phyloP scores from a whole-genome alignment of 768 basidiomycete genomes.

The Terana coerulea region DNA sequence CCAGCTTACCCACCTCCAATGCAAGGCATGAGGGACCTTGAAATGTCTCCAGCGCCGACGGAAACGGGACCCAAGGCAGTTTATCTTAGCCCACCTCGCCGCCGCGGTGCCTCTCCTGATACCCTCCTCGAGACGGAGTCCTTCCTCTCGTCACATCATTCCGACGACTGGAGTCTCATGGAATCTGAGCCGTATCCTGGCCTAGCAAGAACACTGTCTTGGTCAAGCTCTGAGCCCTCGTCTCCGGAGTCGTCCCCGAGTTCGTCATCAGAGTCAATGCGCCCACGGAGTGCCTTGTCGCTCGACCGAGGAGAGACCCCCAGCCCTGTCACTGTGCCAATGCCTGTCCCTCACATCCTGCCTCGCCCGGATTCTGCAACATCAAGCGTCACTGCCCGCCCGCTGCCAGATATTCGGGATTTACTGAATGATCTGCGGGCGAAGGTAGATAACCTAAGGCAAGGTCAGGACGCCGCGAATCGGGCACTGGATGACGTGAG shows the following conservation, averaged over 20 bases:
- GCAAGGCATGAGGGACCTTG: not conserved
- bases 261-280: constrained; percentile 16
- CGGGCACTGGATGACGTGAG: constrained; percentile 61
- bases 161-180: constrained; percentile 59
- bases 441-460: constrained; percentile 54
- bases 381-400: constrained; percentile 34
- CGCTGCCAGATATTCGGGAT: constrained; percentile 44
- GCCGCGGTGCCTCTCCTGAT: constrained; percentile 36
- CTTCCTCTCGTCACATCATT: constrained; percentile 63
- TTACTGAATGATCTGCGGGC: constrained; percentile 56
- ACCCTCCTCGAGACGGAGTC: constrained; percentile 35
- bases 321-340: constrained; percentile 1
- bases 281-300: not conserved
- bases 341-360: not conserved
- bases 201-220: constrained; percentile 33
- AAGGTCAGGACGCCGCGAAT: constrained; percentile 59
- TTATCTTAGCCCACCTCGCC: constrained; percentile 41
- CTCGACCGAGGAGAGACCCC: constrained; percentile 4
- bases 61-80: constrained; percentile 18
- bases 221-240: constrained; percentile 30
- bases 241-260: constrained; percentile 23
- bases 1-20: not conserved
- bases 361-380: constrained; percentile 32
- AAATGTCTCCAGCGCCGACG: not conserved
- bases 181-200: constrained; percentile 31